Evolutionary conservation across 2,329 filamentous ascomycete genomes (phyloP), one percentile per base, ranked within the genome.

Genomic region (Pseudocercospora musae): DNA sequence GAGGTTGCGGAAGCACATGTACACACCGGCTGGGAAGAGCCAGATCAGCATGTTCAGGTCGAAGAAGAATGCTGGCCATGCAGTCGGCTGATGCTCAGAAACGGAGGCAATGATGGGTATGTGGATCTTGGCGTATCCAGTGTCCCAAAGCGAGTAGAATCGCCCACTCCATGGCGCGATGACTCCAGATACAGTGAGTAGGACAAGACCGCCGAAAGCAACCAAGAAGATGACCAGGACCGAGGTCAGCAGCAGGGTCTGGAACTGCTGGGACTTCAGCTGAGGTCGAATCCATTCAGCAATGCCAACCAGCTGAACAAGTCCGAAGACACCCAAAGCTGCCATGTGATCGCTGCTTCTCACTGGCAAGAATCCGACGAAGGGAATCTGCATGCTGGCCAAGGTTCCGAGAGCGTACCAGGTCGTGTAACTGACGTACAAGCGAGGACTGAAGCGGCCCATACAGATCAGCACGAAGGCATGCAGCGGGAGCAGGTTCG

Each of bases 61-160:
- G 78, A 99, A 99, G 83, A 99, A 99, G 84, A 97, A 99, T 15
- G 96, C 92, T 2, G 95, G 95, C 95, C 95, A 99, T 48, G 95
- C 95, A 40, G 95, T 99, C 59, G 95, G 95, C 80, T 99, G 95
- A 81, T 99, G 95, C 80, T 99, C 95, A 1, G 95, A 99, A 52
- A 99, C 95, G n/a, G 95, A 99, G 3, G 95, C 95, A 76, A 99
- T 99, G 75, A 99, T 99, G 65, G 95, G 95, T 75, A 99, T 99
- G 75, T 99, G 95, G 67, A 98, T 96, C 84, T 99, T 99, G 73
- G 95, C 95, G 75, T 99, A 99, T 71, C 92, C 90, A 5, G 95
- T 99, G 76, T 99, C 96, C 92, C 94, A 99, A 31, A 99, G 87
- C 21, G 96, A 99, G 82, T 99, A 99, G 85, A 99, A 99, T 72